These are phyloP conservation scores for Oldenlandia corymbosa DNA, from an alignment of 257 asterid species.

Conservation along the genomic window DNA sequence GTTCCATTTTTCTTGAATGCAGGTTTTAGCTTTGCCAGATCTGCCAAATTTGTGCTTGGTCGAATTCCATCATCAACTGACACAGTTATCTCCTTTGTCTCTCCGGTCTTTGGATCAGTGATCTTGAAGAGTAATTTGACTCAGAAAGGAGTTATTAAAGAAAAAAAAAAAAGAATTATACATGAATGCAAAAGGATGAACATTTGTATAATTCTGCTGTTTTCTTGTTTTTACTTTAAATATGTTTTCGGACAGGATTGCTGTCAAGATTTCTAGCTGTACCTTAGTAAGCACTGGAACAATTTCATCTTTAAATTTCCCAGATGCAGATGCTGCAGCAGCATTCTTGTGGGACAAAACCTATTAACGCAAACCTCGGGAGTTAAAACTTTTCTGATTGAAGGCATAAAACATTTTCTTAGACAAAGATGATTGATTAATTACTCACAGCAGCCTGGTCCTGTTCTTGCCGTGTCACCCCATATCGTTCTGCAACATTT, in stretches of 20 bases:
- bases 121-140: constrained; percentile 34
- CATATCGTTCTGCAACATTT: constrained; percentile 77
- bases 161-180: background rate
- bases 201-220: too few relatives aligned
- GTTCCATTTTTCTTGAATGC: constrained; percentile 78
- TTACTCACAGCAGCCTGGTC: constrained; percentile 86
- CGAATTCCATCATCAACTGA: constrained; percentile 86
- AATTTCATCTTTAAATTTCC: constrained; percentile 85
- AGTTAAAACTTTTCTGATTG: constrained; percentile 3
- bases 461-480: constrained; percentile 85
- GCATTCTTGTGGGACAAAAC: constrained; percentile 84
- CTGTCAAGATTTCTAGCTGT: background rate
- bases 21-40: constrained; percentile 79
- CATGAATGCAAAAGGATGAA: too few relatives aligned
- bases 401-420: background rate
- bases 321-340: constrained; percentile 77
- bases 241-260: background rate
- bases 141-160: background rate
- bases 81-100: constrained; percentile 54
- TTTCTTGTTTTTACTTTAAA: too few relatives aligned
- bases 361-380: constrained; percentile 33
- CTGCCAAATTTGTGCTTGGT: constrained; percentile 57
- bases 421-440: background rate
- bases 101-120: constrained; percentile 63
- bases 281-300: constrained; percentile 86